Evolutionary conservation across 1,139 yeast species (phyloP).

Genomic region (Sugiyamaella japonica): DNA sequence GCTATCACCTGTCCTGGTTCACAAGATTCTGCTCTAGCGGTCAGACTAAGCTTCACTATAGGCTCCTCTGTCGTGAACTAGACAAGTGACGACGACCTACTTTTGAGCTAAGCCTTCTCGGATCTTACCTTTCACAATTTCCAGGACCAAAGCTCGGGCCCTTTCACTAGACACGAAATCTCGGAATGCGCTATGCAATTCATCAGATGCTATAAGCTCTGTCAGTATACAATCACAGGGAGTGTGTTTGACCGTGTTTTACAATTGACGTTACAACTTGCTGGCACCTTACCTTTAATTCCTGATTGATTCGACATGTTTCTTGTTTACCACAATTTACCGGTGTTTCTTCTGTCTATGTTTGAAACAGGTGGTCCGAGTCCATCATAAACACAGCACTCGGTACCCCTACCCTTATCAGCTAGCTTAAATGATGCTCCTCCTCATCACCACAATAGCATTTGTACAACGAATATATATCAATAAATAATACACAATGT

Average conservation of each 20-base stretch:
- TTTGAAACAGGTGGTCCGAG: not conserved
- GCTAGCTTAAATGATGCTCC: too few relatives aligned
- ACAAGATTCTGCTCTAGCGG: conserved; percentile 36
- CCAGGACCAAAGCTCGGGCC: conserved; percentile 35
- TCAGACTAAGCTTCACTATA: not conserved
- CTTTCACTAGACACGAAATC: conserved; percentile 26
- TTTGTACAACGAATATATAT: too few relatives aligned
- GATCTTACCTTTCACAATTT: conserved; percentile 29
- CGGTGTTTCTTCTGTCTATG: not conserved
- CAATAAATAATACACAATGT: not conserved
- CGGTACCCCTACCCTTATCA: conserved; percentile 4
- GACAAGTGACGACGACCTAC: not conserved
- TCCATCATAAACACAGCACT: too few relatives aligned
- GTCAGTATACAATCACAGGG: not conserved
- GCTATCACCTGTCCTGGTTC: conserved; percentile 36
- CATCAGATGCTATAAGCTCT: conserved; percentile 26
- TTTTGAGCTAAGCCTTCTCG: not conserved
- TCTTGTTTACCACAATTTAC: not conserved
- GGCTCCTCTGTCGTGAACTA: not conserved
- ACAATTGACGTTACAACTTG: not conserved
- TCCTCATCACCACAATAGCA: too few relatives aligned
- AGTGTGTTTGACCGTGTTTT: too few relatives aligned
- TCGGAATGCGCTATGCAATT: conserved; percentile 30
- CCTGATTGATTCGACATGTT: conserved; percentile 40
- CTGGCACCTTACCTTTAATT: conserved; percentile 21